Evolutionary conservation across 2,329 filamentous ascomycete species (phyloP).

Genomic region (Neophaeococcomyces aloes): DNA sequence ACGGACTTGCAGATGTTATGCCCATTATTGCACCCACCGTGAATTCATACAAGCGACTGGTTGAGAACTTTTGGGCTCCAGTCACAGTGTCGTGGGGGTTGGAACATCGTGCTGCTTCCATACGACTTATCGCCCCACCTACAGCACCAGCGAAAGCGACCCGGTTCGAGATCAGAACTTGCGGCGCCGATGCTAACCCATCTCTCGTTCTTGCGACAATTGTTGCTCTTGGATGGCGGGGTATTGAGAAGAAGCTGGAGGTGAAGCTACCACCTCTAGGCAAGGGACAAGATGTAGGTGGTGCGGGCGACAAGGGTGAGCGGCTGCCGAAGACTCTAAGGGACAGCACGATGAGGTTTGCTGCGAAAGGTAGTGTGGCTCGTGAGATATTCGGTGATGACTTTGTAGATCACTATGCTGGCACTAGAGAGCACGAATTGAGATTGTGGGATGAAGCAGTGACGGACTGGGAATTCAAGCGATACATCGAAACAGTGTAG

Average conservation of each 20-base stretch:
- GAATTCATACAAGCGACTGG: conserved; percentile 95
- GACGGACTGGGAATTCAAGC: conserved; percentile 72
- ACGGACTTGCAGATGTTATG: conserved; percentile 90
- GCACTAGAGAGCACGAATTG: conserved; percentile 84
- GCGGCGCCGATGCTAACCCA: conserved; percentile 88
- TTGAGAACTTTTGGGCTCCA: conserved; percentile 98
- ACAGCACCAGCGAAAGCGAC: conserved; percentile 76
- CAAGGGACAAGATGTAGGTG: conserved; percentile 72
- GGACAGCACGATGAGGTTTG: conserved; percentile 73
- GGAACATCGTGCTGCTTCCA: conserved; percentile 85
- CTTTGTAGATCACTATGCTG: conserved; percentile 92
- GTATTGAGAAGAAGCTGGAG: conserved; percentile 81
- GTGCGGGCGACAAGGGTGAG: conserved; percentile 57
- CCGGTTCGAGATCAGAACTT: conserved; percentile 82
- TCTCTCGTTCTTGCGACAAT: conserved; percentile 80
- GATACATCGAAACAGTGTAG: conserved; percentile 21
- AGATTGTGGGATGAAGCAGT: conserved; percentile 90
- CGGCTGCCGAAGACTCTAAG: conserved; percentile 74
- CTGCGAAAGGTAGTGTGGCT: conserved; percentile 69
- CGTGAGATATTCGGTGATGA: conserved; percentile 86
- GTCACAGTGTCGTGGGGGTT: conserved; percentile 96
- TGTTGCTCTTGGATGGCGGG: conserved; percentile 77
- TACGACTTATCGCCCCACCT: conserved; percentile 80
- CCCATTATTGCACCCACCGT: conserved; percentile 86
- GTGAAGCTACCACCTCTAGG: conserved; percentile 73